A percentile compares a stretch with the other conserved stretches of the same genome.
Evolutionary conservation across 2,329 filamentous ascomycete genomes (phyloP).

Genomic region (Stemphylium vesicarium): DNA sequence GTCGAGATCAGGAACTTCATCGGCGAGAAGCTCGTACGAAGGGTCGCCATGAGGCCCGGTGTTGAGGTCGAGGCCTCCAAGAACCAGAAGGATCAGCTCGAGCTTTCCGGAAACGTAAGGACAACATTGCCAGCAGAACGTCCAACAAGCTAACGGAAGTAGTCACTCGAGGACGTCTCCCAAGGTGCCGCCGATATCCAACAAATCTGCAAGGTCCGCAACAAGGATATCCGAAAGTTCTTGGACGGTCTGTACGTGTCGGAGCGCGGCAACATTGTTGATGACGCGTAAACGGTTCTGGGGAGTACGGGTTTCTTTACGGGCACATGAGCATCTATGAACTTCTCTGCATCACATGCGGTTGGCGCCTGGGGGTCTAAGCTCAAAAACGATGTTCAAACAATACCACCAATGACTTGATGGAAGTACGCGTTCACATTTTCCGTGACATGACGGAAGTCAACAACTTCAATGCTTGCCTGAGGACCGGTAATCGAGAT

Average conservation of each 20-base stretch:
- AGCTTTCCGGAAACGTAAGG: conserved; percentile 79
- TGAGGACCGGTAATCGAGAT: conserved; percentile 5
- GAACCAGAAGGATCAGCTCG: conserved; percentile 96
- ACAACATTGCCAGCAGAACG: background rate
- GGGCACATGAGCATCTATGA: conserved; percentile 50
- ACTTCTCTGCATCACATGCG: conserved; percentile 50
- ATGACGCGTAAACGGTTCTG: conserved; percentile 56
- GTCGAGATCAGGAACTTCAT: conserved; percentile 88
- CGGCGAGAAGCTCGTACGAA: conserved; percentile 97
- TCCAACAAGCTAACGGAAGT: conserved; percentile 26
- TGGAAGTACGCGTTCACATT: conserved; percentile 22
- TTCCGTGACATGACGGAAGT: conserved; percentile 13
- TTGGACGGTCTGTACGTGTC: conserved; percentile 99
- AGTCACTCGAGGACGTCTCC: conserved; percentile 91
- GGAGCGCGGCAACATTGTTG: conserved; percentile 93
- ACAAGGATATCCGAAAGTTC: conserved; percentile 99
- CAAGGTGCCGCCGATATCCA: conserved; percentile 99
- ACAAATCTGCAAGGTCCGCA: conserved; percentile 98
- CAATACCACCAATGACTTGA: conserved; percentile 42
- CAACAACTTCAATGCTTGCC: conserved; percentile 11
- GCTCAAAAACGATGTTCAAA: conserved; percentile 50
- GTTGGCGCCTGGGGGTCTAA: conserved; percentile 48
- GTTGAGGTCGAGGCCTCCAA: conserved; percentile 90
- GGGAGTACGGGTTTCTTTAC: conserved; percentile 49
- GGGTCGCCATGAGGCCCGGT: conserved; percentile 85